phyloP scores from a whole-genome alignment of 2,329 filamentous ascomycete species.

The Pseudocercospora fijiensis region DNA sequence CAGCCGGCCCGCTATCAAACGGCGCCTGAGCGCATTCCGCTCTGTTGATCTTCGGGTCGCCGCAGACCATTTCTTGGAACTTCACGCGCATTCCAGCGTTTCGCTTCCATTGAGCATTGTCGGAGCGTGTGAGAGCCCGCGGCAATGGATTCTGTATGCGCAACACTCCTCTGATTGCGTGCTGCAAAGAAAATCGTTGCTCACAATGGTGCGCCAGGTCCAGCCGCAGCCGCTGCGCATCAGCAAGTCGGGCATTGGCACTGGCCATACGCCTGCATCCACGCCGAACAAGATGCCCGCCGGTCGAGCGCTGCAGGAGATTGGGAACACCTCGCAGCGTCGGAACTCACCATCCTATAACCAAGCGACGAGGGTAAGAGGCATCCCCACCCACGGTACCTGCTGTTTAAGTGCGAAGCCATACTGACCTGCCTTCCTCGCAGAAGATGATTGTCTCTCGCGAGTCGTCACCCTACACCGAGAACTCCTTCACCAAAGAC shows the following conservation, averaged over 20 bases:
- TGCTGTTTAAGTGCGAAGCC: slow-evolving; percentile 6
- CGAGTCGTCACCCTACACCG: slow-evolving; percentile 72
- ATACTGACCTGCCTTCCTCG: slow-evolving; percentile 29
- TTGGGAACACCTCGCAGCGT: slow-evolving; percentile 79
- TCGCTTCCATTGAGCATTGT: slow-evolving; percentile 14
- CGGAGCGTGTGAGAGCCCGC: slow-evolving; percentile 12
- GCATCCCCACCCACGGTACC: not conserved
- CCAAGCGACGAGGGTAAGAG: slow-evolving; percentile 64
- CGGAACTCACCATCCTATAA: slow-evolving; percentile 93
- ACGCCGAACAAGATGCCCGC: slow-evolving; percentile 56
- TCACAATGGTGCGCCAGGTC: slow-evolving; percentile 50
- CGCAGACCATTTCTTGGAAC: slow-evolving; percentile 17
- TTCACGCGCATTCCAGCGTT: slow-evolving; percentile 21
- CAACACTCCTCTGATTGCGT: not conserved
- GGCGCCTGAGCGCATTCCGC: slow-evolving; percentile 24
- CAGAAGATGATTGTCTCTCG: slow-evolving; percentile 68
- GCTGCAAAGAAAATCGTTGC: not conserved
- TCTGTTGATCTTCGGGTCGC: slow-evolving; percentile 18
- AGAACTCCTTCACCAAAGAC: slow-evolving; percentile 35
- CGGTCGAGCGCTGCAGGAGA: slow-evolving; percentile 75
- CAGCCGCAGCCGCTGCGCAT: slow-evolving; percentile 79
- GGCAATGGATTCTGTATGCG: slow-evolving; percentile 27
- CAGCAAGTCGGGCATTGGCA: slow-evolving; percentile 60
- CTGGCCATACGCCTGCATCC: slow-evolving; percentile 48
- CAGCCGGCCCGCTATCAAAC: slow-evolving; percentile 6